phyloP scores from a whole-genome alignment of 2,329 filamentous ascomycete genomes.

The Claviceps lovelessii region DNA sequence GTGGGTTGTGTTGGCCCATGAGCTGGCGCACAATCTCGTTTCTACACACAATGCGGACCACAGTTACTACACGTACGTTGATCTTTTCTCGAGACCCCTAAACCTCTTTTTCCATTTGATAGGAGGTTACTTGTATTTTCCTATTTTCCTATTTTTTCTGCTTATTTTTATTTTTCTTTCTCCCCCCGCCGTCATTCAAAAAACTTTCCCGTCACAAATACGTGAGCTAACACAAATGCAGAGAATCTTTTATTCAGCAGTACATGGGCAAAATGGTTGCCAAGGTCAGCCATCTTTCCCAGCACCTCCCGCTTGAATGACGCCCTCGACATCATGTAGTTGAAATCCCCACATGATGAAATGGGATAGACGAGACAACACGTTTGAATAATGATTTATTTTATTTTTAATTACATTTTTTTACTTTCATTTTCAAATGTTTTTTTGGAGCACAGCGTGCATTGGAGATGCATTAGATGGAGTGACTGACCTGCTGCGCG shows the following conservation, averaged over 20 bases:
- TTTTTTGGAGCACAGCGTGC: not conserved
- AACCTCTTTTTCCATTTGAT: not conserved
- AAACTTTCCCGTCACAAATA: no score
- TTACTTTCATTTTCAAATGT: not conserved
- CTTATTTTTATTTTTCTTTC: not conserved
- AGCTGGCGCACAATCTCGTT: constrained; percentile 89
- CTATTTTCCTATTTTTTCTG: not conserved
- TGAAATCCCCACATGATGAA: constrained; percentile 7
- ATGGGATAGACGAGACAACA: constrained; percentile 4
- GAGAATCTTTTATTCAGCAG: constrained; percentile 62
- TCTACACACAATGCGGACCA: constrained; percentile 62
- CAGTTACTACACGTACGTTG: constrained; percentile 61
- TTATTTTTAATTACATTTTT: not conserved
- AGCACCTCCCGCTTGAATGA: constrained; percentile 1
- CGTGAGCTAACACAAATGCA: constrained; percentile 15
- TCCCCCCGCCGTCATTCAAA: no score
- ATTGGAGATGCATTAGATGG: not conserved
- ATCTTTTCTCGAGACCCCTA: not conserved
- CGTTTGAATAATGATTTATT: constrained; percentile 5
- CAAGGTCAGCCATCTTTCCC: constrained; percentile 28
- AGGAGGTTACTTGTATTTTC: not conserved
- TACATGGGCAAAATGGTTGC: constrained; percentile 59
- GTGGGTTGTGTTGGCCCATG: constrained; percentile 93
- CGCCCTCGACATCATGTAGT: constrained; percentile 4
- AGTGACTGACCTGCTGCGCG: not conserved